Conservation (phyloP, 2,329 filamentous ascomycete species). For the Leptographium wingfieldii region DNA sequence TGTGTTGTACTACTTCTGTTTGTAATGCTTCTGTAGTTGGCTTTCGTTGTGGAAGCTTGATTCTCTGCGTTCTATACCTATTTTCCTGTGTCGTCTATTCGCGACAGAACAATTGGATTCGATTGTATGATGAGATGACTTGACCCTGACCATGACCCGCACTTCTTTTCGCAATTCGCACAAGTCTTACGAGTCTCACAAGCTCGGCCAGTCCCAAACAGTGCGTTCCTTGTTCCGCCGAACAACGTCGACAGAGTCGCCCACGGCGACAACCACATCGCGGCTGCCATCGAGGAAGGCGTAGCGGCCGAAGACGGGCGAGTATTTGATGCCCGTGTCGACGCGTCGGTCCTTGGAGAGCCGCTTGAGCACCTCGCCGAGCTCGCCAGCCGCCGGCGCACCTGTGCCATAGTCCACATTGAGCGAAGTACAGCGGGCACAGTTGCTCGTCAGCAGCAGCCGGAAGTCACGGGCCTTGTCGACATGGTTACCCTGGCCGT, state of each 20-base stretch:
- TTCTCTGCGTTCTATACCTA: slow-evolving; percentile 1
- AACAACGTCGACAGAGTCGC: slow-evolving; percentile 42
- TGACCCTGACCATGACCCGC: too few relatives aligned
- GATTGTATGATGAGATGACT: neutral
- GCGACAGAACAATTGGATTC: neutral
- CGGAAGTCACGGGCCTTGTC: slow-evolving; percentile 9
- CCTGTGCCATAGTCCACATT: slow-evolving; percentile 62
- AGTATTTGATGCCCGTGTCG: slow-evolving; percentile 53
- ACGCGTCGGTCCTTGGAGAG: slow-evolving; percentile 59
- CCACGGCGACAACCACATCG: slow-evolving; percentile 32
- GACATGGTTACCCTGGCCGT: slow-evolving; percentile 2
- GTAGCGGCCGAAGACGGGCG: slow-evolving; percentile 62
- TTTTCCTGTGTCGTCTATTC: neutral
- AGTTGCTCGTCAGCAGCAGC: slow-evolving; percentile 55
- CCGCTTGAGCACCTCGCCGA: slow-evolving; percentile 53
- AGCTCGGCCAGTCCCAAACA: slow-evolving; percentile 36
- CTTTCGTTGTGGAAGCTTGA: neutral
- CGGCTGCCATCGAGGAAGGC: slow-evolving; percentile 37
- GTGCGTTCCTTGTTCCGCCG: slow-evolving; percentile 37
- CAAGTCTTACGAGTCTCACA: neutral
- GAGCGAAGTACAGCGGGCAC: slow-evolving; percentile 53
- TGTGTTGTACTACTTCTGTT: neutral
- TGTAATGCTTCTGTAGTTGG: neutral
- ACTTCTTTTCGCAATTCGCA: neutral
- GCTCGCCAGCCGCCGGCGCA: slow-evolving; percentile 39